Evolutionary conservation across 1,284 basidiomycete species (phyloP).

Genomic region (Sanguinoderma infundibulare): DNA sequence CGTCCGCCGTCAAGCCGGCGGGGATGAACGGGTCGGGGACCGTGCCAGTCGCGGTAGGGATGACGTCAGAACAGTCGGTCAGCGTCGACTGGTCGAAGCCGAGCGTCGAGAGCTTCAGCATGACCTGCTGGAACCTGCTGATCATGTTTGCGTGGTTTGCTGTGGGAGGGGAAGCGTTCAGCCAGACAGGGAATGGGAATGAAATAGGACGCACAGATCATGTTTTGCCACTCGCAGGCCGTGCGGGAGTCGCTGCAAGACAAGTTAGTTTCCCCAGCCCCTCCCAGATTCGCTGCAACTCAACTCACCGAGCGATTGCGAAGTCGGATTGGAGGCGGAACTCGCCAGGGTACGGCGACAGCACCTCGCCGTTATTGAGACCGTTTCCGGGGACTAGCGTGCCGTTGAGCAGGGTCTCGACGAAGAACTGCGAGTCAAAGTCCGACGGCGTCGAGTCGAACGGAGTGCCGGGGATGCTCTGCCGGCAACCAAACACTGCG

Average conservation of each 20-base stretch:
- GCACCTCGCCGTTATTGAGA: conserved; percentile 33
- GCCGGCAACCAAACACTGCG: background rate
- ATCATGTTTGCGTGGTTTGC: conserved; percentile 34
- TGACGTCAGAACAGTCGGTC: conserved; percentile 42
- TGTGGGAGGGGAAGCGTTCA: background rate
- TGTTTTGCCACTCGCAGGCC: conserved; percentile 43
- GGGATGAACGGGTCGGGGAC: conserved; percentile 31
- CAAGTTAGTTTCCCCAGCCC: too few relatives aligned
- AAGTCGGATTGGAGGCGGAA: conserved; percentile 43
- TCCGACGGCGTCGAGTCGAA: conserved; percentile 38
- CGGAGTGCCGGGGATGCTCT: conserved; percentile 28
- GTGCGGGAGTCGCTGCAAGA: conserved; percentile 33
- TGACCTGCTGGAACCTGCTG: conserved; percentile 28
- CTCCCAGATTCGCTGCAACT: too few relatives aligned
- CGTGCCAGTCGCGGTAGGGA: conserved; percentile 30
- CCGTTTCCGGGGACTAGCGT: conserved; percentile 36
- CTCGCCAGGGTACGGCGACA: conserved; percentile 38
- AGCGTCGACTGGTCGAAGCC: conserved; percentile 34
- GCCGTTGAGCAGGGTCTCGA: conserved; percentile 43
- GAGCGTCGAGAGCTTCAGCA: conserved; percentile 35
- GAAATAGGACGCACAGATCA: conserved; percentile 26
- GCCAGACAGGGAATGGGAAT: background rate
- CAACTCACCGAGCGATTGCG: conserved; percentile 26
- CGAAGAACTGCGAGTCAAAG: conserved; percentile 47
- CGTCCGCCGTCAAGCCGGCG: conserved; percentile 19